These are phyloP conservation scores for Russula virescens DNA, from an alignment of 768 basidiomycete species.

Conservation along the genomic window DNA sequence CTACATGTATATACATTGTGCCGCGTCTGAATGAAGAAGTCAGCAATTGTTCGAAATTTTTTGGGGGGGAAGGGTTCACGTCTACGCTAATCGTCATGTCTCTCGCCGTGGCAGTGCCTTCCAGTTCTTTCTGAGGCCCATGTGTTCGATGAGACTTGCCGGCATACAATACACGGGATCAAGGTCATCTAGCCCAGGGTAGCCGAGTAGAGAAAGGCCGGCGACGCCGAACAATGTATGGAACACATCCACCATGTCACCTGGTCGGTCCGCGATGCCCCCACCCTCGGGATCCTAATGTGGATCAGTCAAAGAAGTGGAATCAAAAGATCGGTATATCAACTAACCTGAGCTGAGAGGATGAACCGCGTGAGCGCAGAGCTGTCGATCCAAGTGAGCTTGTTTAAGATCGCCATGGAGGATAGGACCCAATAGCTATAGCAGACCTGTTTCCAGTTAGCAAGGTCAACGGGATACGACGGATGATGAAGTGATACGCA, in stretches of 20 bases:
- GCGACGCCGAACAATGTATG: constrained; percentile 85
- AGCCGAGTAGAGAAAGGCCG: constrained; percentile 87
- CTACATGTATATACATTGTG: not conserved
- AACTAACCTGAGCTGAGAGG: constrained; percentile 71
- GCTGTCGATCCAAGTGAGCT: constrained; percentile 81
- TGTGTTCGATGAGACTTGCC: constrained; percentile 58
- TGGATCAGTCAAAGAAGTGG: not conserved
- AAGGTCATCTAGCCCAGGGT: constrained; percentile 74
- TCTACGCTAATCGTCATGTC: not conserved
- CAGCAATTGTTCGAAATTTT: not conserved
- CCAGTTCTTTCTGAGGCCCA: constrained; percentile 67
- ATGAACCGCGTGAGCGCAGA: constrained; percentile 78
- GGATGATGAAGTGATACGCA: constrained; percentile 40
- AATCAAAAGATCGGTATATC: not conserved
- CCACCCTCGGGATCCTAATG: constrained; percentile 80
- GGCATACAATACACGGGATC: constrained; percentile 99
- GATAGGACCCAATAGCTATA: constrained; percentile 98
- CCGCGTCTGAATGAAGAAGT: not conserved
- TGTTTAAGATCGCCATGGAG: constrained; percentile 75
- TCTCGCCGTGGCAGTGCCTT: constrained; percentile 43
- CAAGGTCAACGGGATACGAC: not conserved
- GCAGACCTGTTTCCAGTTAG: constrained; percentile 61
- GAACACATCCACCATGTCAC: constrained; percentile 95
- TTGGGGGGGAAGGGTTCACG: not conserved
- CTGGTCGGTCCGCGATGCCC: constrained; percentile 91